Evolutionary conservation across 495 filamentous ascomycete species (phyloP).

Genomic region (Cercophora sp.): DNA sequence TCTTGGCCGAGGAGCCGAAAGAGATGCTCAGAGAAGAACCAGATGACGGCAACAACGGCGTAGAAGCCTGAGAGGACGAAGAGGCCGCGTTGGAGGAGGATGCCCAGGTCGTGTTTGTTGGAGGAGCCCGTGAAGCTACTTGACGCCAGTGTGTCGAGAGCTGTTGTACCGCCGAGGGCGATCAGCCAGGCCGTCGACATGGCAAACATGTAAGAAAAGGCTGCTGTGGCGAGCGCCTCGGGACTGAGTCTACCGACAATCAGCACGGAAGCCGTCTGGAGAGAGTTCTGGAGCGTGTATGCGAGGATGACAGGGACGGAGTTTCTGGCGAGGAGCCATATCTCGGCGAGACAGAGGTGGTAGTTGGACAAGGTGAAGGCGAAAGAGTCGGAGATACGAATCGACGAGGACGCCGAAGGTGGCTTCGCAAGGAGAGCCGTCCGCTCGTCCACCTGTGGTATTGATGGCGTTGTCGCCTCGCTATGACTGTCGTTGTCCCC

Average conservation of each 20-base stretch:
- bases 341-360: conserved; percentile 52
- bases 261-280: conserved; percentile 81
- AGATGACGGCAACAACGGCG: conserved; percentile 68
- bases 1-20: conserved; percentile 78
- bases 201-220: conserved; percentile 91
- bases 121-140: conserved; percentile 81
- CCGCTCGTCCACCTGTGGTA: conserved; percentile 44
- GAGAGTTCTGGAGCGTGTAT: conserved; percentile 83
- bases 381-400: conserved; percentile 5
- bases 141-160: conserved; percentile 82
- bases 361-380: conserved; percentile 6
- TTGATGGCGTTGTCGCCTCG: too few species aligned
- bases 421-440: conserved; percentile 48
- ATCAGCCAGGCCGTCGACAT: conserved; percentile 90
- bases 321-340: conserved; percentile 61
- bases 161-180: conserved; percentile 86
- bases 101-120: conserved; percentile 77
- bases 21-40: conserved; percentile 72
- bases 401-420: conserved; percentile 10
- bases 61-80: conserved; percentile 73
- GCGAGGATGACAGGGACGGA: conserved; percentile 82
- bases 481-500: neutral
- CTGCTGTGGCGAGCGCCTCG: conserved; percentile 75
- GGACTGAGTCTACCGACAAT: conserved; percentile 76
- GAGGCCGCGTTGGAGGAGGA: conserved; percentile 77